phyloP scores from a whole-genome alignment of 1,284 basidiomycete genomes.

The Xerocomus minutiporus region DNA sequence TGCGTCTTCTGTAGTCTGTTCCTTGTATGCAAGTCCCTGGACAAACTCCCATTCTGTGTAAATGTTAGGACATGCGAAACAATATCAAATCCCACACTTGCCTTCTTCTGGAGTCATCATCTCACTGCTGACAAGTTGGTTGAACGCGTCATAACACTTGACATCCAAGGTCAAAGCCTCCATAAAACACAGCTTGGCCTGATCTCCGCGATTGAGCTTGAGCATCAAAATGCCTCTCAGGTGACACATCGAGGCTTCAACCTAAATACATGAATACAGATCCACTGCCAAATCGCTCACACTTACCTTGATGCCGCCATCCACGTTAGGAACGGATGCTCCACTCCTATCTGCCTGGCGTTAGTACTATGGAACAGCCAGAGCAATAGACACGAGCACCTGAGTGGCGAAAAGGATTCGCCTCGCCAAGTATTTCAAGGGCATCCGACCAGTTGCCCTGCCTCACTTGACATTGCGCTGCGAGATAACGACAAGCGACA shows the following conservation, averaged over 20 bases:
- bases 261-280: slow-evolving; percentile 42
- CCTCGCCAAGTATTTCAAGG: slow-evolving; percentile 88
- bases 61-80: slow-evolving; percentile 4
- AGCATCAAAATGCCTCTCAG: slow-evolving; percentile 91
- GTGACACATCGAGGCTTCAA: slow-evolving; percentile 94
- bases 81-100: slow-evolving; percentile 31
- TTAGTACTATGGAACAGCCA: not conserved
- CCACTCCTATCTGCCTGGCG: slow-evolving; percentile 49
- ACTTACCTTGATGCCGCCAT: slow-evolving; percentile 81
- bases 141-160: slow-evolving; percentile 96
- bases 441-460: slow-evolving; percentile 94
- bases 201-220: slow-evolving; percentile 83
- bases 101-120: slow-evolving; percentile 94
- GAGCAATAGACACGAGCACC: slow-evolving; percentile 35
- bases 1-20: slow-evolving; percentile 83
- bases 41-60: slow-evolving; percentile 91
- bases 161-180: slow-evolving; percentile 93
- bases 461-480: slow-evolving; percentile 88
- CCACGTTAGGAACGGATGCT: slow-evolving; percentile 66
- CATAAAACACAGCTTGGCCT: slow-evolving; percentile 92
- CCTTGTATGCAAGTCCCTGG: slow-evolving; percentile 74
- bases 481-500: slow-evolving; percentile 88
- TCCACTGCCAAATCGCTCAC: slow-evolving; percentile 1
- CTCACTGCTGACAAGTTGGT: slow-evolving; percentile 84
- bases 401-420: slow-evolving; percentile 78